These are phyloP conservation scores for Yarrowia sp. DNA, from an alignment of 805 yeast species.

Conservation along the genomic window DNA sequence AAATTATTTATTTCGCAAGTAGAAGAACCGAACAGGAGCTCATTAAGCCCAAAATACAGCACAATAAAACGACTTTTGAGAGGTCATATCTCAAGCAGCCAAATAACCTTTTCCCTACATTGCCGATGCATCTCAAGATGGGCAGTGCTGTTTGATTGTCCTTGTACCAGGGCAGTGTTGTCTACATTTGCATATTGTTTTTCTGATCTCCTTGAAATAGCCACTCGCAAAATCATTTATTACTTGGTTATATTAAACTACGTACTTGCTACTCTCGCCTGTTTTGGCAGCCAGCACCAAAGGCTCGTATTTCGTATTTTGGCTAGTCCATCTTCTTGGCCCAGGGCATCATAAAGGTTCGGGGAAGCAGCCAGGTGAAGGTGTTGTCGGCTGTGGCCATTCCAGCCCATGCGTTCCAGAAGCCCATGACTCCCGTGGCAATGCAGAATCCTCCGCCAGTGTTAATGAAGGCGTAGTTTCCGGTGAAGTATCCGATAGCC, in stretches of 20 bases:
- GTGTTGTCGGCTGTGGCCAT: conserved; percentile 53
- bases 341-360: conserved; percentile 26
- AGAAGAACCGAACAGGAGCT: no score
- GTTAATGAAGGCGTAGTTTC: conserved; percentile 41
- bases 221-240: no score
- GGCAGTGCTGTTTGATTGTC: no score
- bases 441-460: conserved; percentile 64
- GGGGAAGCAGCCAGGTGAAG: conserved; percentile 15
- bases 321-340: neutral
- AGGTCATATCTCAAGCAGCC: no score
- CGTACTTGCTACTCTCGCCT: neutral
- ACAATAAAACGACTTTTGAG: no score
- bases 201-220: no score
- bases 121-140: no score
- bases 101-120: no score
- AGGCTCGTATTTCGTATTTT: neutral
- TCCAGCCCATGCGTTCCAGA: conserved; percentile 61
- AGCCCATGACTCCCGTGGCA: conserved; percentile 52
- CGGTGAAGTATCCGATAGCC: conserved; percentile 51
- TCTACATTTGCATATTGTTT: no score
- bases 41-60: no score
- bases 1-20: no score
- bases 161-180: no score
- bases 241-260: neutral
- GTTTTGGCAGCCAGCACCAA: conserved; percentile 4